These are phyloP conservation scores for Russula emetica DNA, from an alignment of 768 basidiomycete genomes.

Conservation along the genomic window DNA sequence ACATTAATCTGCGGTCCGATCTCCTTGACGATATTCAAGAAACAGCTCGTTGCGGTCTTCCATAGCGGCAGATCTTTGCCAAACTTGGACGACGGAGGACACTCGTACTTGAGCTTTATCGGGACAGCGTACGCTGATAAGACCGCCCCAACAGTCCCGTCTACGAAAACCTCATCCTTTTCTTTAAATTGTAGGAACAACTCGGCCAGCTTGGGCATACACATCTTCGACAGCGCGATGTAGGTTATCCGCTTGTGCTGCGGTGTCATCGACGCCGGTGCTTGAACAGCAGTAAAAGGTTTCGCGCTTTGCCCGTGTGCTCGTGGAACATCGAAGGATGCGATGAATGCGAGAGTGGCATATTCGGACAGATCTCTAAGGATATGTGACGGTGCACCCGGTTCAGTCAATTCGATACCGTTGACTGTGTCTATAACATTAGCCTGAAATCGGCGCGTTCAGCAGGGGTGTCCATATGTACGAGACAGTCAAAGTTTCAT, in stretches of 20 bases:
- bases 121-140: conserved; percentile 69
- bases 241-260: conserved; percentile 74
- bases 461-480: not conserved
- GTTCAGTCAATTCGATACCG: conserved; percentile 57
- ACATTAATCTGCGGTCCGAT: conserved; percentile 49
- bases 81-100: conserved; percentile 82
- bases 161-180: conserved; percentile 56
- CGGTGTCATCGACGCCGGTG: conserved; percentile 36
- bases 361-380: conserved; percentile 84
- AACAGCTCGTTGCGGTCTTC: conserved; percentile 44
- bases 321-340: conserved; percentile 58
- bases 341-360: conserved; percentile 80
- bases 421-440: conserved; percentile 69
- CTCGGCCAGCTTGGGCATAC: conserved; percentile 55
- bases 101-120: conserved; percentile 95
- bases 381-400: conserved; percentile 65
- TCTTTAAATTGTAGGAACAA: conserved; percentile 66
- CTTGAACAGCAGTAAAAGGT: conserved; percentile 15
- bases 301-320: conserved; percentile 18
- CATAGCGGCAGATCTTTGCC: conserved; percentile 86
- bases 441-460: conserved; percentile 40
- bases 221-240: conserved; percentile 82
- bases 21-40: conserved; percentile 50
- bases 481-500: not conserved
- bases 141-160: conserved; percentile 83